Percentiles rank a stretch among this genome's conserved stretches.
phyloP scores from a whole-genome alignment of 345 rosid genomes.

The Bruguiera parviflora region DNA sequence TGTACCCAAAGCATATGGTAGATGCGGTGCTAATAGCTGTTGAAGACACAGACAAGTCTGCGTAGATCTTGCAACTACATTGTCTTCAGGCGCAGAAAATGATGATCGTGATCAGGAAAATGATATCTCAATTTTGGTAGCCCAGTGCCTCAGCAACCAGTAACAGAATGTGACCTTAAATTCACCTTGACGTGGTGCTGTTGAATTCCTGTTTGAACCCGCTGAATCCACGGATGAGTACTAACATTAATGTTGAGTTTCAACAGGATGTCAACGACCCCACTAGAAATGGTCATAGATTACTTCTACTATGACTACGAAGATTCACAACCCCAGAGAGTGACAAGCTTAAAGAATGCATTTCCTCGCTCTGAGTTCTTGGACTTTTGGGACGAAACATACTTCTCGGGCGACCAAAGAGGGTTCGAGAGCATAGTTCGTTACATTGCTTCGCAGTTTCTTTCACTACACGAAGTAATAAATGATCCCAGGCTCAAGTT shows the following conservation, averaged over 20 bases:
- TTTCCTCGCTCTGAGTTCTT: constrained; percentile 19
- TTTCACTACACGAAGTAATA: constrained; percentile 4
- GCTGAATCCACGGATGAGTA: no score
- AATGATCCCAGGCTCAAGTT: constrained; percentile 32
- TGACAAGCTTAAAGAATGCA: constrained; percentile 32
- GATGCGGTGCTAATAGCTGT: constrained; percentile 5
- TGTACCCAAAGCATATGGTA: constrained; percentile 16
- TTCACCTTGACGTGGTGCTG: neutral
- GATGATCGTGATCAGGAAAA: constrained; percentile 3
- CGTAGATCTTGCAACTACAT: neutral
- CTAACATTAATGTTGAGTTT: neutral
- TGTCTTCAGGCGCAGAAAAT: constrained; percentile 12
- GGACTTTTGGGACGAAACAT: constrained; percentile 22
- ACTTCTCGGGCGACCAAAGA: constrained; percentile 32
- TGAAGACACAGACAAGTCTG: constrained; percentile 13
- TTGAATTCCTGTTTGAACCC: no score
- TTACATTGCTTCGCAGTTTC: constrained; percentile 26
- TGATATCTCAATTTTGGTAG: constrained; percentile 24
- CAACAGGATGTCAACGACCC: constrained; percentile 25
- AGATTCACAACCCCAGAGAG: constrained; percentile 32
- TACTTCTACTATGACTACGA: constrained; percentile 30
- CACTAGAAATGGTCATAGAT: constrained; percentile 40
- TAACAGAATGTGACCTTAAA: neutral
- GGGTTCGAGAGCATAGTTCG: constrained; percentile 24
- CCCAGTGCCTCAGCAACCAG: constrained; percentile 17